Evolutionary conservation across 345 rosid genomes (phyloP), one percentile per base, ranked within the genome.

Genomic region (Sisymbrium altissimum): DNA sequence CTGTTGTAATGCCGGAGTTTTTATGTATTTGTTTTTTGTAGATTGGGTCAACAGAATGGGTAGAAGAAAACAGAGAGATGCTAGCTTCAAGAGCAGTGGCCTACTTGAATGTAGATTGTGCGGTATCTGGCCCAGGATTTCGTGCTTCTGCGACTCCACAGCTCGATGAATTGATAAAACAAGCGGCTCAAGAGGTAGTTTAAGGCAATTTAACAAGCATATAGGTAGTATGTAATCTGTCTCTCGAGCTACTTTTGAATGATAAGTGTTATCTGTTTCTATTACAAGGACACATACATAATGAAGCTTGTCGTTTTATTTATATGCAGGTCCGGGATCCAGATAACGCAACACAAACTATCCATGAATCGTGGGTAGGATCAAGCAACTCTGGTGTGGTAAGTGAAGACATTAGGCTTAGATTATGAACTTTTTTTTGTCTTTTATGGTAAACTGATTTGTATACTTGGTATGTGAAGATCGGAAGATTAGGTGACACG

Each of bases 21-120:
- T 17, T 32, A 0, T 32, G n/a, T n/a, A n/a, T n/a, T n/a, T n/a
- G n/a, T 40, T 7, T 10, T 32, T 17, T 80, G 60, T 87, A 92
- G 98, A 81, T 73, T 68, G 98, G 98, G 52, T 92, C 95, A 60
- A 92, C 98, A 7, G 96, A 92, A 73, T 90, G 95, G 98, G 91
- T 85, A 30, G 98, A 92, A 82, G 96, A 88, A 21, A 90, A 92
- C 85, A 86, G 90, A 78, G 91, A 86, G 70, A 65, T 90, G 76
- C 73, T 90, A 44, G 81, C 83, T 75, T 88, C 87, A 4, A 87
- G 86, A 64, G 89, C 86, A 5, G 91, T 90, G 71, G 98, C 93
- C 7, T 88, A 92, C 84, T 66, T 92, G 68, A 92, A 92, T 66
- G 90, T 81, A 36, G 95, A 90, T 60, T 18, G 44, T 32, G 96